Evolutionary conservation across 2,329 filamentous ascomycete genomes (phyloP).

Genomic region (Monilinia laxa): DNA sequence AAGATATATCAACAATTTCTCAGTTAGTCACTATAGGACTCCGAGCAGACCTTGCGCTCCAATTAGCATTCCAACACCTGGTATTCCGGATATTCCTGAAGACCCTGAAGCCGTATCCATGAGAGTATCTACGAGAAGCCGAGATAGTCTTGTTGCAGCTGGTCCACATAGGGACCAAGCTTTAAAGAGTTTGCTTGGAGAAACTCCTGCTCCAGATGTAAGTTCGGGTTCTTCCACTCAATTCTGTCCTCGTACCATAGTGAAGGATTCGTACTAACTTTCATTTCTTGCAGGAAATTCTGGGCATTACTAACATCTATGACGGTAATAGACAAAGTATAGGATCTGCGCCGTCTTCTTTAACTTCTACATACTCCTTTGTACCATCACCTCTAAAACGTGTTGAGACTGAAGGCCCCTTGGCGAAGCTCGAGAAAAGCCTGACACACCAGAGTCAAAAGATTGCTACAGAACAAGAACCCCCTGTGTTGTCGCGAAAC

Average conservation of each 20-base stretch:
- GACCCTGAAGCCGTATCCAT: background rate
- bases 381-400: background rate
- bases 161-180: constrained; percentile 6
- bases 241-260: background rate
- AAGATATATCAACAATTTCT: background rate
- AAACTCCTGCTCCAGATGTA: constrained; percentile 1
- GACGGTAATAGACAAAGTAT: background rate
- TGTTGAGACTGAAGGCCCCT: constrained; percentile 10
- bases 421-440: background rate
- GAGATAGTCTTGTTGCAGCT: constrained; percentile 3
- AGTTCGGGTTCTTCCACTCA: background rate
- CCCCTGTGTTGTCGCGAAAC: background rate
- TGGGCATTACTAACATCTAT: background rate
- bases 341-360: background rate
- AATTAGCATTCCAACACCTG: no score
- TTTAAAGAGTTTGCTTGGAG: constrained; percentile 4
- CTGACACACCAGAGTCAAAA: background rate
- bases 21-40: background rate
- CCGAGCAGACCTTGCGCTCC: background rate
- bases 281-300: background rate
- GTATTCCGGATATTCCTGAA: background rate
- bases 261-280: background rate
- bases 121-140: background rate
- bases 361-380: background rate
- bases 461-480: background rate